Percentiles rank a stretch among this genome's conserved stretches.
These are phyloP conservation scores for Trichocladium uniseriatum DNA, from an alignment of 495 filamentous ascomycete species.

Conservation along the genomic window DNA sequence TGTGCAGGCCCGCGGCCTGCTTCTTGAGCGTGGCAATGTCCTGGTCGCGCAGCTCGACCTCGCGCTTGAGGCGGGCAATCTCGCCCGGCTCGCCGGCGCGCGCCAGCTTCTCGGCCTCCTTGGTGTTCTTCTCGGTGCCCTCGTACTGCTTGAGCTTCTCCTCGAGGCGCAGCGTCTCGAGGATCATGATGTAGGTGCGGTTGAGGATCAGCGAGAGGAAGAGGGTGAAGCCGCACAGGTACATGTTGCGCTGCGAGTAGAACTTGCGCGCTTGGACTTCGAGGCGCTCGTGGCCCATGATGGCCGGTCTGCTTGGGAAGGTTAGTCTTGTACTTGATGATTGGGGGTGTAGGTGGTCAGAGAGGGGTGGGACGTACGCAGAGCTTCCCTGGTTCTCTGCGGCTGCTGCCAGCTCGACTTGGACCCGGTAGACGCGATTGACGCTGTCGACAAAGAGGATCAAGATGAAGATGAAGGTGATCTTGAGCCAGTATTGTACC, in stretches of 20 bases:
- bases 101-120: constrained; percentile 68
- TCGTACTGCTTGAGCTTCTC: constrained; percentile 83
- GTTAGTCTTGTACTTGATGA: constrained; percentile 14
- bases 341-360: neutral
- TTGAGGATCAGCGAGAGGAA: constrained; percentile 99
- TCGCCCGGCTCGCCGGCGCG: constrained; percentile 55
- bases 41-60: constrained; percentile 60
- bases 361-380: constrained; percentile 20
- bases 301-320: constrained; percentile 40
- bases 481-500: constrained; percentile 53
- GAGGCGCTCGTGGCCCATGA: constrained; percentile 85
- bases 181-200: constrained; percentile 96
- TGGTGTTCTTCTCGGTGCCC: constrained; percentile 63
- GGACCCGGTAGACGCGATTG: constrained; percentile 95
- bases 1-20: constrained; percentile 64
- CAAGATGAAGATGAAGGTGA: constrained; percentile 95
- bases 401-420: constrained; percentile 65
- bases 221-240: constrained; percentile 97
- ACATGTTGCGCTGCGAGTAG: constrained; percentile 99
- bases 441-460: constrained; percentile 98
- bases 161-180: constrained; percentile 87
- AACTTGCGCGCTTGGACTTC: constrained; percentile 99
- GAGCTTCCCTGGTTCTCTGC: constrained; percentile 33
- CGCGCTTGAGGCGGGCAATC: constrained; percentile 52
- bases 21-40: constrained; percentile 78